Base-by-base conservation (phyloP, 495 filamentous ascomycete species). In the Parathielavia appendiculata region DNA sequence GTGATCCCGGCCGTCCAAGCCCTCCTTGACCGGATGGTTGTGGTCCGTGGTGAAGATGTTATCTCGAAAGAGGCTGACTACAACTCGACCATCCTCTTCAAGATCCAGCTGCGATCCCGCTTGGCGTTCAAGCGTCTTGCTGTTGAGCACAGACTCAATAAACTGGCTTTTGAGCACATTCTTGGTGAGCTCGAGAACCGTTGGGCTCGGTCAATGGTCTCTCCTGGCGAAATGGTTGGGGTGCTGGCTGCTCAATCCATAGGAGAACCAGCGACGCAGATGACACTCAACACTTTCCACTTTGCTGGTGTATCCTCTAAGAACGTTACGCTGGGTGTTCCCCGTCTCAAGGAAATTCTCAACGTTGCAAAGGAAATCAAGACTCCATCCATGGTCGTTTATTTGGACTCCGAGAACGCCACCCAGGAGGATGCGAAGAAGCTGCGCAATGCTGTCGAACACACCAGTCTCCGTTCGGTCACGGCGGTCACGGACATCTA, bases 201-300 rank as follows among this genome's bases (percentile, higher is more conserved):
- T 41, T 99, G 95, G 79, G 78, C 83, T 19, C 82, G 84, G 65
- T 83, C 95, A 45, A 78, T 82, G 55, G 93, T 95, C 38, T 86
- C 83, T 60, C 90, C 93, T 35, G 93, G 93, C 63, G 93, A 99
- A 71, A 99, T 99, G 93, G 95, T 97, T 54, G 93, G 93, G 71
- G 95, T 97, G 35, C 81, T 99, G 66, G 93, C 93, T 55, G 93
- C 93, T 12, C 93, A 99, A 74, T 97, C 92, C 26, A 97, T 99
- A 72, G 93, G 93, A 78, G 93, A 99, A 71, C 93, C 93, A 19
- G 93, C 93, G 45, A 99, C 93, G 2, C 93, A 99, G 76, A 99
- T 99, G 93, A 99, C 93, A 0, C 73, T 99, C 48, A 99, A 99
- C 74, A 99, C 93, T 30, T 99, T 99, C 86, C 93, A 99, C 81